phyloP scores from a whole-genome alignment of 352 stramenopile species.

The Phytopythium oedochilum region DNA sequence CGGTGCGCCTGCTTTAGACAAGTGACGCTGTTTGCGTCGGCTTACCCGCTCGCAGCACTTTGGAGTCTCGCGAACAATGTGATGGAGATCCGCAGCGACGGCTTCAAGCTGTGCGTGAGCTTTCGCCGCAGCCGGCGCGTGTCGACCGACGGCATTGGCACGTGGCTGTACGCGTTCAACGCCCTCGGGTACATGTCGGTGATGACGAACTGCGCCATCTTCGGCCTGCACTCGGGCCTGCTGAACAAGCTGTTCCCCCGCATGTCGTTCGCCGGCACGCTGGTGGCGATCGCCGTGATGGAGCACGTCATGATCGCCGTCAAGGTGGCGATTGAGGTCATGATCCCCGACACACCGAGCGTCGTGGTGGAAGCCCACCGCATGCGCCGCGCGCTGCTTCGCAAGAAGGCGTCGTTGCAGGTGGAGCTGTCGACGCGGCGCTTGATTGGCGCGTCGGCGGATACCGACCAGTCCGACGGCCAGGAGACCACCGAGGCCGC shows the following conservation, averaged over 20 bases:
- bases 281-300: constrained; percentile 55
- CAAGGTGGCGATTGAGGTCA: constrained; percentile 78
- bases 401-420: constrained; percentile 73
- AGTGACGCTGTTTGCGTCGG: constrained; percentile 92
- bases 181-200: constrained; percentile 90
- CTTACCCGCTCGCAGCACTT: constrained; percentile 90
- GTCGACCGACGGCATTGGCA: constrained; percentile 83
- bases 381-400: constrained; percentile 52
- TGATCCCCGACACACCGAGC: constrained; percentile 65
- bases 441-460: constrained; percentile 12
- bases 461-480: constrained; percentile 15
- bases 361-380: constrained; percentile 60
- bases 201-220: constrained; percentile 93
- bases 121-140: constrained; percentile 69
- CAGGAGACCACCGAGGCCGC: constrained; percentile 9
- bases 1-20: too few relatives aligned
- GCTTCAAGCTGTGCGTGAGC: constrained; percentile 91
- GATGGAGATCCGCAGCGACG: constrained; percentile 93
- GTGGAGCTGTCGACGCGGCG: constrained; percentile 62
- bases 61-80: constrained; percentile 94
- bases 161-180: constrained; percentile 91
- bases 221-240: constrained; percentile 89
- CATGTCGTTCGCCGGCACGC: constrained; percentile 49
- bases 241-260: constrained; percentile 63
- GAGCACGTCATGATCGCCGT: constrained; percentile 77